Evolutionary conservation across 2,329 filamentous ascomycete species (phyloP), one percentile per base, ranked within the genome.

Genomic region (Aschersonia sp.): DNA sequence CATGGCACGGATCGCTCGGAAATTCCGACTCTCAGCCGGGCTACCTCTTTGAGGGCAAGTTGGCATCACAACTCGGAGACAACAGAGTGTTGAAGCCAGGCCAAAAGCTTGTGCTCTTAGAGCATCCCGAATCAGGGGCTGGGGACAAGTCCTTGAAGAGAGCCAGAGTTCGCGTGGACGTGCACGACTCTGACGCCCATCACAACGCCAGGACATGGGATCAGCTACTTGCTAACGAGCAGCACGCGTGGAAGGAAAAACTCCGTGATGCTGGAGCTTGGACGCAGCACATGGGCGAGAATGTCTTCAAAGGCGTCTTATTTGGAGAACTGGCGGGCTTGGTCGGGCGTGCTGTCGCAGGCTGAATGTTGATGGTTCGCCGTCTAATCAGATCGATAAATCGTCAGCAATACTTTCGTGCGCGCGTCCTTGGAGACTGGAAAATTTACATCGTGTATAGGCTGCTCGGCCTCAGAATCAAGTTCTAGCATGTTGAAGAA

Each of bases 231-330:
- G 68, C 73, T 9, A 65, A 75, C 47, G 77, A 89, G 62, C 77
- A 77, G 60, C 66, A 70, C 46, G 67, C 70, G 20, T 94, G 88
- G 88, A 87, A 80, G 65, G 64, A 75, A 54, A 77, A 74, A 58
- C 71, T 94, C 38, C 70, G 71, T 48, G 72, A 81, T 48, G 81
- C 85, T 0, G 87, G 87, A 0, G 78, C 88, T 53, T 94, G 86
- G 87, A 77, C 77, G n/a, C 80, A 82, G 59, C 73, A 78, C 40
- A 85, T 91, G 71, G 85, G 85, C 3, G 86, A 91, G 68, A 73
- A 71, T 7, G 77, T 92, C 31, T 75, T 94, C 55, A 80, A 82
- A 64, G 84, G 85, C 3, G 76, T 94, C 32, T 67, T 94, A 52
- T 94, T 94, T 65, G 77, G 80, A 28, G 77, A 88, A 64, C 70